Base-by-base conservation (phyloP, 371 early-diverging fungal species). In the Nematocida sp. region DNA sequence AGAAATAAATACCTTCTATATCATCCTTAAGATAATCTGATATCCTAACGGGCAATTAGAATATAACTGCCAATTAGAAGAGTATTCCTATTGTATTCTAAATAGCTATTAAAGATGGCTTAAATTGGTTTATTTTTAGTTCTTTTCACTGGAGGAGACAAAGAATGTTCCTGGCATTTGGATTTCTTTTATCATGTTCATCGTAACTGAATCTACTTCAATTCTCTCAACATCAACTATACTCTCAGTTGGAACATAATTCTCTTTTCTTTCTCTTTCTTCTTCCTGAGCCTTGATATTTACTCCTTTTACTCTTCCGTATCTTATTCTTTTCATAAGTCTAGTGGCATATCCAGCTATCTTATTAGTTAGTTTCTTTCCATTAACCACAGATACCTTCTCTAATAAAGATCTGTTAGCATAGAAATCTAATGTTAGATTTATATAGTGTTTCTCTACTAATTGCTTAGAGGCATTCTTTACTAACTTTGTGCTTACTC, bases 311-410 rank as follows among this genome's bases (percentile, higher is more conserved):
- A 96, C 97, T 75, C 93, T 94, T 62, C 96, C 96, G 79, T 91
- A 89, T 84, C 93, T 91, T 77, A 97, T 94, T 87, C 98, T 92
- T 87, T 92, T 92, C 94, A 95, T 95, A 88, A 99, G 88, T 85
- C 94, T 95, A 78, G 99, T 99, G 85, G 96, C 93, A 90, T 94
- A 98, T 80, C 99, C 99, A 80, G 98, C 96, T 81, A 99, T 93
- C 89, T 95, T 93, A 90, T 99, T 99, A 85, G 95, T 90, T 81
- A 97, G 90, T 81, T 95, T 91, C 91, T 99, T 98, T 83, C 94
- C 90, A 78, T 93, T 87, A 80, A 96, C 93, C 84, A 93, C 89
- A 79, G 98, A 93, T 65, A 95, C 94, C 85, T 94, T 95, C 85
- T 90, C 89, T 83, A 89, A 88, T 84, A 96, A 92, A 85, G 89